phyloP scores from a whole-genome alignment of 2,329 filamentous ascomycete genomes.

The Aspergillus brunneoviolaceus region DNA sequence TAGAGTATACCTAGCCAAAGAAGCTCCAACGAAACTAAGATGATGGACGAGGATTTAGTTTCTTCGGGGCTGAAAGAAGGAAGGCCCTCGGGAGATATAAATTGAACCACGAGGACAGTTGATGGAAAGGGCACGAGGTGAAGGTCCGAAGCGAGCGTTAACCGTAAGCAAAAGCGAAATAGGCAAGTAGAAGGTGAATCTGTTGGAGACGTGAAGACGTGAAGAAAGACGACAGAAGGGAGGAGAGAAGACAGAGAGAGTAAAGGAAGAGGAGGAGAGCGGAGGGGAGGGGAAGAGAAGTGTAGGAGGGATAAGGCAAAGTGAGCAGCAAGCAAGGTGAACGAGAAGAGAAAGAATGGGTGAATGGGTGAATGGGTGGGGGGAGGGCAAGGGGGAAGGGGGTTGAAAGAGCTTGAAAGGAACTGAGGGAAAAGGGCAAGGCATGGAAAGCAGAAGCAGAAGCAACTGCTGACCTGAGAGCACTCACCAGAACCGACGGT shows the following conservation, averaged over 20 bases:
- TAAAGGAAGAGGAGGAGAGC: not conserved
- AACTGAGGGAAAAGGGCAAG: too few relatives aligned
- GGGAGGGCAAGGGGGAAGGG: not conserved
- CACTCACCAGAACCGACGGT: too few relatives aligned
- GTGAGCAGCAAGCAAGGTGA: not conserved
- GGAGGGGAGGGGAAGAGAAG: slow-evolving; percentile 14
- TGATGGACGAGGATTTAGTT: slow-evolving; percentile 1
- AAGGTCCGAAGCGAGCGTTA: not conserved
- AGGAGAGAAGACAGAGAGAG: not conserved
- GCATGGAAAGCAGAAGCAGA: too few relatives aligned
- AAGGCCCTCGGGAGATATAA: slow-evolving; percentile 3
- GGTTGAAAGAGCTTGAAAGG: not conserved
- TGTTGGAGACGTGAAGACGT: not conserved
- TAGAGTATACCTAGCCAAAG: slow-evolving; percentile 21
- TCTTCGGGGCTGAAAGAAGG: not conserved
- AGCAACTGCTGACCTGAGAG: too few relatives aligned
- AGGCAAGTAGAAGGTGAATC: not conserved
- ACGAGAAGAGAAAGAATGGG: not conserved
- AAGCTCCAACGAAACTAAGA: slow-evolving; percentile 10
- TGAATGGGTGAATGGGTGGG: not conserved
- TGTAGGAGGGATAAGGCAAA: slow-evolving; percentile 19
- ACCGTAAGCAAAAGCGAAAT: slow-evolving; percentile 2
- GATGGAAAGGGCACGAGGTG: not conserved
- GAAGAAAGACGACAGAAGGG: not conserved
- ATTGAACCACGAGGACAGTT: slow-evolving; percentile 7